A percentile compares a stretch with the other conserved stretches of the same genome.
These are phyloP conservation scores for Lactarius quietus DNA, from an alignment of 768 basidiomycete genomes.

Conservation along the genomic window DNA sequence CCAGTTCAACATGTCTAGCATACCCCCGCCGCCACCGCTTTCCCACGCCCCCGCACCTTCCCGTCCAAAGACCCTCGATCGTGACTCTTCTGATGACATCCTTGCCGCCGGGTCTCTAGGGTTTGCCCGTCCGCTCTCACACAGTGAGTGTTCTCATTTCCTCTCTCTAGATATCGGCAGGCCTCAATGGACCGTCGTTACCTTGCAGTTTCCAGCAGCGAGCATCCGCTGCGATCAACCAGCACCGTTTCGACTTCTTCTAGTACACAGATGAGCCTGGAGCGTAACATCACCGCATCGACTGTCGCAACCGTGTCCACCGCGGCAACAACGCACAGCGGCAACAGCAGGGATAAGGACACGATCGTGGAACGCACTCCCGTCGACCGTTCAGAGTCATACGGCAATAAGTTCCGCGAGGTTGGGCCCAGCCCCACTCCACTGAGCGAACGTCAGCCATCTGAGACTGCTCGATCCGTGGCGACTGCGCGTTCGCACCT, in stretches of 20 bases:
- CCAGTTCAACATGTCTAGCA: neutral
- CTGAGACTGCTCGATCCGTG: constrained; percentile 18
- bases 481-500: constrained; percentile 24
- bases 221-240: constrained; percentile 17
- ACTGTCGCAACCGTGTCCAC: constrained; percentile 21
- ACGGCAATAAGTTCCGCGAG: constrained; percentile 8
- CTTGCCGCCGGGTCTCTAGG: constrained; percentile 17
- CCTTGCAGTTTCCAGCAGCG: constrained; percentile 18
- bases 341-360: constrained; percentile 5
- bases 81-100: constrained; percentile 24
- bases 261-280: constrained; percentile 15
- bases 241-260: constrained; percentile 22
- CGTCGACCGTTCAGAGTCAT: constrained; percentile 12
- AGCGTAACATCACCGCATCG: constrained; percentile 24
- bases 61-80: constrained; percentile 3
- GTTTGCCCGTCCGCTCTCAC: constrained; percentile 23
- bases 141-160: constrained; percentile 20
- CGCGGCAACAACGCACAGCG: constrained; percentile 12
- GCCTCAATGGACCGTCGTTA: neutral
- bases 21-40: constrained; percentile 16
- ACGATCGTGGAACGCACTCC: constrained; percentile 4
- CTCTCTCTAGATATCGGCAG: constrained; percentile 4
- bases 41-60: neutral
- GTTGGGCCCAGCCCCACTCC: neutral
- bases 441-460: constrained; percentile 12